phyloP scores from a whole-genome alignment of 768 basidiomycete species.

The Boletus vermiculosoides region DNA sequence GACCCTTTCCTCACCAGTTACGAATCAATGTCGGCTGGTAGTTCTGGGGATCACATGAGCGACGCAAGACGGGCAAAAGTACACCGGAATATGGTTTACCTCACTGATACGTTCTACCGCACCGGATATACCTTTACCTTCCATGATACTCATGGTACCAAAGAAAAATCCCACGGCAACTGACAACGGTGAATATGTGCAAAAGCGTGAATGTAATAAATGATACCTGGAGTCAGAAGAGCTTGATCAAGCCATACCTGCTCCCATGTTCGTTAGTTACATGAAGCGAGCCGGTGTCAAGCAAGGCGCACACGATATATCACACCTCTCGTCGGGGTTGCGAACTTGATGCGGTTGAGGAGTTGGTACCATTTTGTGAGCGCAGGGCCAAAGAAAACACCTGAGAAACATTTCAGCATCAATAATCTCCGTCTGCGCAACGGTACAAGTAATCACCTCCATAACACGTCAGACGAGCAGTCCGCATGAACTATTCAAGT shows the following conservation, averaged over 20 bases:
- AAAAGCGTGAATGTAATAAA: constrained; percentile 4
- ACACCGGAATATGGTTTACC: constrained; percentile 17
- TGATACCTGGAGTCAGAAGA: constrained; percentile 63
- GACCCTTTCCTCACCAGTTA: constrained; percentile 55
- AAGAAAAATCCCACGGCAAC: constrained; percentile 58
- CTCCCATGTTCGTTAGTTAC: background rate
- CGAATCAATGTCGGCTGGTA: constrained; percentile 73
- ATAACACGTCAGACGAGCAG: constrained; percentile 66
- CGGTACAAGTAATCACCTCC: constrained; percentile 49
- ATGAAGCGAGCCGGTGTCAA: background rate
- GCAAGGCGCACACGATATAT: constrained; percentile 54
- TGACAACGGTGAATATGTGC: constrained; percentile 15
- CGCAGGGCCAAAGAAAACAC: constrained; percentile 74
- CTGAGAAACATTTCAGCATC: constrained; percentile 29
- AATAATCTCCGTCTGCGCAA: background rate
- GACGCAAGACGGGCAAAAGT: background rate
- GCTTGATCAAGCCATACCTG: constrained; percentile 85
- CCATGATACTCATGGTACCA: constrained; percentile 74
- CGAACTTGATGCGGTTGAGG: constrained; percentile 69
- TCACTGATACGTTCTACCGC: constrained; percentile 48
- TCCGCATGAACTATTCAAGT: constrained; percentile 48
- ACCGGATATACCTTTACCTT: constrained; percentile 60
- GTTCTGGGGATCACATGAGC: constrained; percentile 40
- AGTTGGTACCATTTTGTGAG: constrained; percentile 81
- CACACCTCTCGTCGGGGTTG: constrained; percentile 55